Percentiles rank a stretch among this genome's conserved stretches.
These are phyloP conservation scores for Lecanicillium sp. DNA, from an alignment of 2,329 filamentous ascomycete genomes.

Conservation along the genomic window DNA sequence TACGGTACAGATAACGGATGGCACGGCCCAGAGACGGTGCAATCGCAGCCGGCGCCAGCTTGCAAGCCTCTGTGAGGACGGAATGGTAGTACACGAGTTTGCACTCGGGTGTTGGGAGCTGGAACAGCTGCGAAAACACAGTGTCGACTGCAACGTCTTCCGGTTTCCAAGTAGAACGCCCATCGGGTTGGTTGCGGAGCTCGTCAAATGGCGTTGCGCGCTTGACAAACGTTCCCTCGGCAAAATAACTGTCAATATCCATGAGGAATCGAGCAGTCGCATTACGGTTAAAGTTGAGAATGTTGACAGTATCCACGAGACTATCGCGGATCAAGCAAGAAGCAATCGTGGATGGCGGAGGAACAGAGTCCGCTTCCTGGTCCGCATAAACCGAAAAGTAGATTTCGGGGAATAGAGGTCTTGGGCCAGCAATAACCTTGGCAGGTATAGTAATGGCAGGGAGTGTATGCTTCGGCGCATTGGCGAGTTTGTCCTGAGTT, in stretches of 20 bases:
- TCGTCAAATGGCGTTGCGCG: conserved; percentile 89
- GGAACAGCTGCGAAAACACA: conserved; percentile 90
- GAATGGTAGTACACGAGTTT: conserved; percentile 97
- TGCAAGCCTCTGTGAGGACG: conserved; percentile 89
- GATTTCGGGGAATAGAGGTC: conserved; percentile 80
- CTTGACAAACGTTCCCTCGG: conserved; percentile 83
- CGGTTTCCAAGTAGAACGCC: conserved; percentile 82
- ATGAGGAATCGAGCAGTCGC: conserved; percentile 82
- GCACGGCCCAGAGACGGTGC: conserved; percentile 88
- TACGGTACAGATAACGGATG: conserved; percentile 84
- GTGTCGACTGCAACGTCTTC: conserved; percentile 97
- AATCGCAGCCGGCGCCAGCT: conserved; percentile 91
- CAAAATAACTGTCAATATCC: conserved; percentile 91
- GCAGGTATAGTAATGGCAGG: conserved; percentile 69
- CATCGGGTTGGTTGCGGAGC: conserved; percentile 58
- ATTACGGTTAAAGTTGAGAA: conserved; percentile 86
- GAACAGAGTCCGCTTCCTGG: conserved; percentile 85
- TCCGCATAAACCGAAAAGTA: conserved; percentile 88
- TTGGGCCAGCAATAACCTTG: conserved; percentile 64
- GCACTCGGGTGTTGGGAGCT: conserved; percentile 78
- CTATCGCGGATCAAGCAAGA: conserved; percentile 78
- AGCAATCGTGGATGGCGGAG: conserved; percentile 64
- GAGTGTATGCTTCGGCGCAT: conserved; percentile 64
- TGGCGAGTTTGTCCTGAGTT: conserved; percentile 48
- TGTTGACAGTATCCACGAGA: conserved; percentile 87